A percentile compares a stretch with the other conserved stretches of the same genome.
Evolutionary conservation across 2,329 filamentous ascomycete genomes (phyloP).

Genomic region (Clonostachys byssicola): DNA sequence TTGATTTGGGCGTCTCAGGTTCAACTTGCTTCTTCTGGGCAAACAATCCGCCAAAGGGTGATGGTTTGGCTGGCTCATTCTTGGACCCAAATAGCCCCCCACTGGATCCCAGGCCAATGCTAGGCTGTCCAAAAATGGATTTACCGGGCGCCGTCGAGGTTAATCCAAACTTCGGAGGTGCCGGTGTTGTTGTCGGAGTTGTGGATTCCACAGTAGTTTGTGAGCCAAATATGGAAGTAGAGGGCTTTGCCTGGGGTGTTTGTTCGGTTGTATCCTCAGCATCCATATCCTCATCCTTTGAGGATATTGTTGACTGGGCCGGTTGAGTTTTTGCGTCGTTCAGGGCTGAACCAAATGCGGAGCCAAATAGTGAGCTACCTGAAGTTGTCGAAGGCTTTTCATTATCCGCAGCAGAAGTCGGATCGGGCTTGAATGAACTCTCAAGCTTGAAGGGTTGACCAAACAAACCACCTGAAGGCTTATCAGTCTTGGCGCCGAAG

Average conservation of each 20-base stretch:
- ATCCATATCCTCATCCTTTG: constrained; percentile 52
- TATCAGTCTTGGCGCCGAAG: constrained; percentile 13
- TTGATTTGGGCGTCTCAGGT: constrained; percentile 25
- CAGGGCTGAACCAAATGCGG: constrained; percentile 55
- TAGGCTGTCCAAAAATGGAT: constrained; percentile 13
- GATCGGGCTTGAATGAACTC: constrained; percentile 64
- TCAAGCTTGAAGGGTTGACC: constrained; percentile 61
- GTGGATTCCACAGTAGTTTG: constrained; percentile 25
- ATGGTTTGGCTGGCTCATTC: constrained; percentile 9
- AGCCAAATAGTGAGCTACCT: constrained; percentile 55
- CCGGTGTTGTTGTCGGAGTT: constrained; percentile 49
- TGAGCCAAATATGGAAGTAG: constrained; percentile 19
- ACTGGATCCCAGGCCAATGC: background rate
- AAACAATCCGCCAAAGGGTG: constrained; percentile 9
- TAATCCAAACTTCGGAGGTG: constrained; percentile 39
- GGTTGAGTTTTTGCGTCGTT: constrained; percentile 25
- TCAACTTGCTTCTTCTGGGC: constrained; percentile 8
- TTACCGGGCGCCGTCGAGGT: constrained; percentile 23
- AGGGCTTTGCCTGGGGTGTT: constrained; percentile 28
- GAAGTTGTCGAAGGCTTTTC: constrained; percentile 36
- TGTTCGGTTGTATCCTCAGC: constrained; percentile 22
- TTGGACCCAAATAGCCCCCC: constrained; percentile 15
- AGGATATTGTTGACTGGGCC: too few species aligned
- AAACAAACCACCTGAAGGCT: constrained; percentile 28
- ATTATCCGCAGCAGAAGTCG: constrained; percentile 54